These are phyloP conservation scores for Halophytophthora batemanensis DNA, from an alignment of 352 stramenopile genomes.

Conservation along the genomic window DNA sequence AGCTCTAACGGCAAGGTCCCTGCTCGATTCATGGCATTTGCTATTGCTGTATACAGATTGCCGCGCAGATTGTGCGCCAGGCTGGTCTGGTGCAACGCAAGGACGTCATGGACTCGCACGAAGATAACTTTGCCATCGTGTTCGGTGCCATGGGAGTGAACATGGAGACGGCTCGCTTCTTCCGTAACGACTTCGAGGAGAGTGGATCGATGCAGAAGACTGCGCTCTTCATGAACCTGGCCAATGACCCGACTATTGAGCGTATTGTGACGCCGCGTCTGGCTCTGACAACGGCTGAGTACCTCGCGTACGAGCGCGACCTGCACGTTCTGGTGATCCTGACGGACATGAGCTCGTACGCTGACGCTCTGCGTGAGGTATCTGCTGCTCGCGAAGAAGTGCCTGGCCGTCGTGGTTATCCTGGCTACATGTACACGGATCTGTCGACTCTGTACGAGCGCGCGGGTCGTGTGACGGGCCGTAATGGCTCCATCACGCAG, in stretches of 20 bases:
- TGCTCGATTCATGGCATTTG: background rate
- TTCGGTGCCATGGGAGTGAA: conserved; percentile 99
- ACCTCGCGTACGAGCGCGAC: conserved; percentile 98
- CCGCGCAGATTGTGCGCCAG: conserved; percentile 98
- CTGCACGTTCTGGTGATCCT: conserved; percentile 99
- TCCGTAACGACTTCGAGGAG: conserved; percentile 97
- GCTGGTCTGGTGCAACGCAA: conserved; percentile 98
- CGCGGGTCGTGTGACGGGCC: conserved; percentile 95
- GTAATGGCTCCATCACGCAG: conserved; percentile 99
- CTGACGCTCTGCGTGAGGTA: conserved; percentile 96
- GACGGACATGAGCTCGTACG: conserved; percentile 99
- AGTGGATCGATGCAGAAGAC: conserved; percentile 98
- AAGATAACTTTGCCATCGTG: conserved; percentile 99
- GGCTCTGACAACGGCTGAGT: conserved; percentile 98
- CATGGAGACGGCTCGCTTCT: conserved; percentile 98
- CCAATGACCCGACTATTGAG: conserved; percentile 99
- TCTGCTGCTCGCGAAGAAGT: conserved; percentile 94
- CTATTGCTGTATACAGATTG: conserved; percentile 70
- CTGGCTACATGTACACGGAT: conserved; percentile 99
- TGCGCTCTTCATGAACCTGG: conserved; percentile 98
- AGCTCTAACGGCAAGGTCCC: conserved; percentile 7
- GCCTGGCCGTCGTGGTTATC: conserved; percentile 97
- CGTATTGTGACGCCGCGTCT: conserved; percentile 99
- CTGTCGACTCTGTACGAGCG: conserved; percentile 99
- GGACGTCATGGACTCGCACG: conserved; percentile 97